Evolutionary conservation across 192 early-diverging fungal genomes (phyloP).

Genomic region (Gigaspora rosea): DNA sequence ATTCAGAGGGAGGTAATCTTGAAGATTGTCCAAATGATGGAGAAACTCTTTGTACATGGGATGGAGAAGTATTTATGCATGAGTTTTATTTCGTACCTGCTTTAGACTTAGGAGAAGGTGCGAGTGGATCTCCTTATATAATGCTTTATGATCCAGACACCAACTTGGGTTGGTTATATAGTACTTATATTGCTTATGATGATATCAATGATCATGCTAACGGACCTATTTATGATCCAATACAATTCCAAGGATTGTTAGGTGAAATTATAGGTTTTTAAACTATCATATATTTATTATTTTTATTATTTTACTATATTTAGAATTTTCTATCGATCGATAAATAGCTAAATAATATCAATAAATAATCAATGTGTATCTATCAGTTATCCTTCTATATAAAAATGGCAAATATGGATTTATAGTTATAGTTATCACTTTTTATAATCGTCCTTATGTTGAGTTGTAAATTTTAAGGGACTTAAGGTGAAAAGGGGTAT

Average conservation of each 20-base stretch:
- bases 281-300: slow-evolving; percentile 19
- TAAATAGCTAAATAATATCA: slow-evolving; percentile 9
- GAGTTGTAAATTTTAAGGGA: neutral
- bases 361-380: neutral
- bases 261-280: neutral
- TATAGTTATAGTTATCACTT: neutral
- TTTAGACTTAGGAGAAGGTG: neutral
- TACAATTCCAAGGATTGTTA: slow-evolving; percentile 1
- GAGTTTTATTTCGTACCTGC: neutral
- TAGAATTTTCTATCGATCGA: neutral
- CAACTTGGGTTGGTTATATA: neutral
- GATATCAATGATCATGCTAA: neutral
- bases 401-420: neutral
- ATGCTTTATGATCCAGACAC: neutral
- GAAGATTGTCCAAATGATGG: slow-evolving; percentile 11
- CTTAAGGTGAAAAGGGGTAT: no score
- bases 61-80: neutral
- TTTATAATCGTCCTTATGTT: neutral
- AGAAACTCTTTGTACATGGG: neutral
- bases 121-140: slow-evolving; percentile 1
- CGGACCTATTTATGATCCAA: slow-evolving; percentile 12
- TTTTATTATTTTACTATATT: slow-evolving; percentile 6
- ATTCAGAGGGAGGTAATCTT: neutral
- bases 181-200: slow-evolving; percentile 8
- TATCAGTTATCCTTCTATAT: neutral